phyloP scores from a whole-genome alignment of 139 green algal genomes.

The Tetradesmus obliquus region DNA sequence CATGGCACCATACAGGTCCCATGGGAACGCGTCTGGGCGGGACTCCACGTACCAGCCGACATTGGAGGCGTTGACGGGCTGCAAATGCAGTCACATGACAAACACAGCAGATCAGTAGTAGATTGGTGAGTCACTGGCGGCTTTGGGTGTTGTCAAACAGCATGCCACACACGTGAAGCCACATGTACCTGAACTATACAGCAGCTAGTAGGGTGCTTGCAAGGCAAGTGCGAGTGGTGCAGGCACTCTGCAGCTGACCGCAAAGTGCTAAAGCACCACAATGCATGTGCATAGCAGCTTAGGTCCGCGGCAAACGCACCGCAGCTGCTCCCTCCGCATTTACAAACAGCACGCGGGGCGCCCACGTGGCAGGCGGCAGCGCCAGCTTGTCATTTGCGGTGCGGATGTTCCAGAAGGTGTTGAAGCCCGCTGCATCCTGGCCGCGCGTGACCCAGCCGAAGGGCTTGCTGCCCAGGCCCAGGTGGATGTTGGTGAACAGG shows the following conservation, averaged over 20 bases:
- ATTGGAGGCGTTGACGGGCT: not conserved
- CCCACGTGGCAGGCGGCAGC: constrained; percentile 34
- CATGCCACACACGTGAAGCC: too few species aligned
- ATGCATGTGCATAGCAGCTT: not conserved
- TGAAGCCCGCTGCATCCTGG: constrained; percentile 18
- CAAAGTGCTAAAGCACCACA: too few species aligned
- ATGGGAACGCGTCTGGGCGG: not conserved
- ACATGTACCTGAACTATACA: too few species aligned
- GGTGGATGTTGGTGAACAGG: constrained; percentile 35
- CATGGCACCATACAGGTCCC: constrained; percentile 23
- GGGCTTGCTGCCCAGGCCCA: constrained; percentile 10
- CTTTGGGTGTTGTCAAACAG: too few species aligned
- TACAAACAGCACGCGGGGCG: not conserved
- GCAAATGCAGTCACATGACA: not conserved
- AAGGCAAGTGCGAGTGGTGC: too few species aligned
- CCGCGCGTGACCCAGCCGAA: constrained; percentile 34
- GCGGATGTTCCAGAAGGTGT: constrained; percentile 46
- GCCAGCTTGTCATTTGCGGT: not conserved
- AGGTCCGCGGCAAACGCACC: not conserved
- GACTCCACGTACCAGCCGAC: constrained; percentile 31
- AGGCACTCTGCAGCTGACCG: too few species aligned
- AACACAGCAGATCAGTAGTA: too few species aligned
- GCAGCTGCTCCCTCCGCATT: constrained; percentile 17
- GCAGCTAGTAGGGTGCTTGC: too few species aligned
- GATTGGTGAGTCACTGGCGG: too few species aligned